These are phyloP conservation scores for Cladosporium oxysporum DNA, from an alignment of 2,329 filamentous ascomycete species.

Conservation along the genomic window DNA sequence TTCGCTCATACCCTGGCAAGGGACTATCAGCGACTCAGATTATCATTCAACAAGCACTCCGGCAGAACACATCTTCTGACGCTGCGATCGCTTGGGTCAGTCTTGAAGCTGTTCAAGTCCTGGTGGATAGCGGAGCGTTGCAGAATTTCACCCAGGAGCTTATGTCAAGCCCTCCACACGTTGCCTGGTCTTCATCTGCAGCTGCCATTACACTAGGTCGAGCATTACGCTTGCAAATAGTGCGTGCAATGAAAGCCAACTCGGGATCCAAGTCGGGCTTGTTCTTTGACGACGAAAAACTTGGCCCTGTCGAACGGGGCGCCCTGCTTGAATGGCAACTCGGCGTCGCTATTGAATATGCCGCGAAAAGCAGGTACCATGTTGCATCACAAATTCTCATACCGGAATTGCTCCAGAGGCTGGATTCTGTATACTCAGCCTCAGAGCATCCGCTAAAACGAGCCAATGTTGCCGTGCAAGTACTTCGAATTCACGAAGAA, in stretches of 20 bases:
- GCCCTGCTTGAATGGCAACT: slow-evolving; percentile 48
- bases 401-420: slow-evolving; percentile 22
- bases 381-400: slow-evolving; percentile 23
- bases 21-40: slow-evolving; percentile 20
- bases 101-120: slow-evolving; percentile 60
- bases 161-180: slow-evolving; percentile 46
- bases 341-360: slow-evolving; percentile 26
- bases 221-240: slow-evolving; percentile 27
- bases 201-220: slow-evolving; percentile 26
- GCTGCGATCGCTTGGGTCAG: slow-evolving; percentile 41
- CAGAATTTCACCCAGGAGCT: slow-evolving; percentile 55
- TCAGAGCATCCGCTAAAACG: slow-evolving; percentile 33
- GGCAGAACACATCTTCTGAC: slow-evolving; percentile 25
- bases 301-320: slow-evolving; percentile 37
- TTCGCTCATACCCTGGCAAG: slow-evolving; percentile 28
- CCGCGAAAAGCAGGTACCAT: slow-evolving; percentile 28
- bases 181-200: slow-evolving; percentile 28
- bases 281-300: slow-evolving; percentile 37
- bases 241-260: slow-evolving; percentile 22
- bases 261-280: slow-evolving; percentile 25
- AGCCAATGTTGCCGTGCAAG: slow-evolving; percentile 20
- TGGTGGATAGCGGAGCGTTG: slow-evolving; percentile 61
- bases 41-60: slow-evolving; percentile 28
- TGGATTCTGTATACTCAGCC: slow-evolving; percentile 28
- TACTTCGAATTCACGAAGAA: slow-evolving; percentile 29